These are phyloP conservation scores for Lachancea sp. DNA, from an alignment of 805 yeast species.

Conservation along the genomic window DNA sequence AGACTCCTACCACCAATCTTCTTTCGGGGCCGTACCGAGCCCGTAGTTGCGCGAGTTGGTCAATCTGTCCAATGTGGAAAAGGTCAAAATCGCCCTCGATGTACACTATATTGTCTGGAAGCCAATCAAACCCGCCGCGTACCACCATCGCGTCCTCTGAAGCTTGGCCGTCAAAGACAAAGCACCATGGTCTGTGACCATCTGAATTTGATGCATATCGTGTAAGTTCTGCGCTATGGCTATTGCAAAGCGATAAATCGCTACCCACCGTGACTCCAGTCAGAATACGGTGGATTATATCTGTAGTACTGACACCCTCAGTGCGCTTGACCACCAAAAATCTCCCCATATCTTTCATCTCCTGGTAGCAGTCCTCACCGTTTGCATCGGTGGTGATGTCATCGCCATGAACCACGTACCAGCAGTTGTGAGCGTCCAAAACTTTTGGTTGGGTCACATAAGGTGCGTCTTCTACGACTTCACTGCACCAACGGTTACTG, in stretches of 20 bases:
- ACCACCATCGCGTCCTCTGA: slow-evolving; percentile 31
- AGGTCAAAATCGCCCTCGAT: slow-evolving; percentile 86
- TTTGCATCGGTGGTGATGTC: slow-evolving; percentile 95
- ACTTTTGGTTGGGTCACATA: slow-evolving; percentile 79
- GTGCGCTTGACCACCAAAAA: slow-evolving; percentile 91
- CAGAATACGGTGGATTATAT: slow-evolving; percentile 84
- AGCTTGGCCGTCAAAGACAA: slow-evolving; percentile 43
- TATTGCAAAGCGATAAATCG: neutral
- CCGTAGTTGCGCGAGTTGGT: slow-evolving; percentile 49
- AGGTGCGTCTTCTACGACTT: slow-evolving; percentile 72
- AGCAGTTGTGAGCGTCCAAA: slow-evolving; percentile 67
- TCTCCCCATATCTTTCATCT: slow-evolving; percentile 75
- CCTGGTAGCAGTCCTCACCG: slow-evolving; percentile 88
- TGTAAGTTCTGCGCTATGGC: slow-evolving; percentile 16
- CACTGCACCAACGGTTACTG: slow-evolving; percentile 84
- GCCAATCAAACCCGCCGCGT: slow-evolving; percentile 16
- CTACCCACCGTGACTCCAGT: slow-evolving; percentile 9
- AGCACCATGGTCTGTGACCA: slow-evolving; percentile 48
- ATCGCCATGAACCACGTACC: slow-evolving; percentile 96
- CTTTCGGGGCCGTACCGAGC: slow-evolving; percentile 31
- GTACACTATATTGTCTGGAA: slow-evolving; percentile 33
- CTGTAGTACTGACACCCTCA: slow-evolving; percentile 91
- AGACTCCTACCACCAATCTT: slow-evolving; percentile 52
- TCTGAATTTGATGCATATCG: slow-evolving; percentile 58
- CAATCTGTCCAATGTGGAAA: slow-evolving; percentile 90